phyloP scores from a whole-genome alignment of 495 filamentous ascomycete genomes.

The Penicillium chermesinum region DNA sequence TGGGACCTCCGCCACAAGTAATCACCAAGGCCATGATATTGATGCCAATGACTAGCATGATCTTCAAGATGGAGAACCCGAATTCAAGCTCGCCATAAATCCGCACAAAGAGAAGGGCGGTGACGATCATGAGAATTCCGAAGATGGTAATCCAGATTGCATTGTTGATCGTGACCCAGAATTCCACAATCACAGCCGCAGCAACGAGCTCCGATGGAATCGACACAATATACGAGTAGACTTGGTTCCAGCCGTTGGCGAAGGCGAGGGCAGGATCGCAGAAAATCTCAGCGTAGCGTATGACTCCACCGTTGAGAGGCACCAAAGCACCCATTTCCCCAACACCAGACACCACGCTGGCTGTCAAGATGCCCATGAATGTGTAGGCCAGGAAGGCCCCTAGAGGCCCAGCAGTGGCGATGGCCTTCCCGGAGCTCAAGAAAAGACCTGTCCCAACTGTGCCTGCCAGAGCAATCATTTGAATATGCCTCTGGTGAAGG shows the following conservation, averaged over 20 bases:
- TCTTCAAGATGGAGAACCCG: slow-evolving; percentile 39
- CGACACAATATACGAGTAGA: slow-evolving; percentile 30
- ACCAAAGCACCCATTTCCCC: slow-evolving; percentile 28
- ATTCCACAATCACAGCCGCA: slow-evolving; percentile 46
- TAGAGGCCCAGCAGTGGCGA: slow-evolving; percentile 56
- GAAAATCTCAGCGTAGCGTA: slow-evolving; percentile 27
- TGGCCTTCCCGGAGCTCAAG: slow-evolving; percentile 48
- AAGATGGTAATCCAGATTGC: slow-evolving; percentile 45
- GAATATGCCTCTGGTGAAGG: slow-evolving; percentile 30
- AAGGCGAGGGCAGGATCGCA: slow-evolving; percentile 29
- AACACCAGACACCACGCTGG: slow-evolving; percentile 18
- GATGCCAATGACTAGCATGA: slow-evolving; percentile 43
- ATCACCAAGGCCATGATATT: slow-evolving; percentile 43
- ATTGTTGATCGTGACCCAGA: slow-evolving; percentile 34
- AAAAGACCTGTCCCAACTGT: slow-evolving; percentile 36
- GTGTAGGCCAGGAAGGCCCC: slow-evolving; percentile 33
- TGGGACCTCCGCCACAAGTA: slow-evolving; percentile 16
- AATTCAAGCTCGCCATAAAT: slow-evolving; percentile 47
- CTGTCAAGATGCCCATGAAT: slow-evolving; percentile 17
- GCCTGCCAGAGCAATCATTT: slow-evolving; percentile 46
- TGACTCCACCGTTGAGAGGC: slow-evolving; percentile 27
- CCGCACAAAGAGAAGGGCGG: slow-evolving; percentile 37
- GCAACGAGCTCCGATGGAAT: slow-evolving; percentile 39
- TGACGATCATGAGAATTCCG: slow-evolving; percentile 38
- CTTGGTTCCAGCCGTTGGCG: slow-evolving; percentile 28